Evolutionary conservation across 176 grass and related monocot genomes (phyloP), one percentile per base, ranked within the genome.

Genomic region (Lolium perenne): DNA sequence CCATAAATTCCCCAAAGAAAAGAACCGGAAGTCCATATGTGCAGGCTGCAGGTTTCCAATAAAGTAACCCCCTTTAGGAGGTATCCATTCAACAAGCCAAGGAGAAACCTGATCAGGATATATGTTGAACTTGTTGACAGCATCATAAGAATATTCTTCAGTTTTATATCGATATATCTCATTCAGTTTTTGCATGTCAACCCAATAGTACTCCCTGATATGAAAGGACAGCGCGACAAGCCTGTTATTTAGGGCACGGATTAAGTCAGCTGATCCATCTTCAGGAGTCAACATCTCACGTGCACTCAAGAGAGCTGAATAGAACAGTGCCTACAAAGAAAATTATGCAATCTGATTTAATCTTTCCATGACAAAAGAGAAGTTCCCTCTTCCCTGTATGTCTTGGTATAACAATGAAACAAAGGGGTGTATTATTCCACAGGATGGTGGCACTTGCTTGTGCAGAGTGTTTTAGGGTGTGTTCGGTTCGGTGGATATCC

Each of bases 121-220:
- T 79, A 97, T 97, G 85, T 97, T 97, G 41, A 97, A 97, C 76
- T 94, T 97, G 82, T 97, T 97, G 50, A 94, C 88, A 63, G 92
- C 94, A 82, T 97, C 92, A 84, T 94, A 90, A 65, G 94, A 97
- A 81, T 97, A 97, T 74, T 94, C 92, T 78, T 97, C 94, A 26
- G 89, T 92, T 92, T 92, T 97, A 79, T 97, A 97, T 61, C 94
- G 85, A 75, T 97, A 97, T 64, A 97, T 97, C 89, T 94, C 91
- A 56, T 97, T 94, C 32, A 97, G 82, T 77, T 96, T 96, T 87
- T 84, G 84, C 82, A 86, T 92, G 85, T 93, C 91, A 26, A 96
- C 84, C 94, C 91, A 96, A 79, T 96, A 96, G 87, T 96, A 93
- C 76, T 96, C 91, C 60, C 89, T 91, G 40, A 91, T 96, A 83